These are phyloP conservation scores for Actinomortierella wolfii DNA, from an alignment of 371 early-diverging fungal genomes.

Conservation along the genomic window DNA sequence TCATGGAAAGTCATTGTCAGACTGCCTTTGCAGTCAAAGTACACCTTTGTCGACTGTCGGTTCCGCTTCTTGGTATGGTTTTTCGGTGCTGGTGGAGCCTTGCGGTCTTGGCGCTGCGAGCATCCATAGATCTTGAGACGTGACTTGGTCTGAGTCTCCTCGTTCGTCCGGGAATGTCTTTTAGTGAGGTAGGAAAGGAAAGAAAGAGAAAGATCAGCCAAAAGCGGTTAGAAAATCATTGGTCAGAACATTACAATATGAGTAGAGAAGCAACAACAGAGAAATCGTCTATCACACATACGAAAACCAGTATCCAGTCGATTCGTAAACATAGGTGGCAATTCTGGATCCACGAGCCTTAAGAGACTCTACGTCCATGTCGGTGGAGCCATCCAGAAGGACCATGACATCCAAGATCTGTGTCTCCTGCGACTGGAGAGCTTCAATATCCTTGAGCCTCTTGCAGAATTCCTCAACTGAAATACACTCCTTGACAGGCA, in stretches of 20 bases:
- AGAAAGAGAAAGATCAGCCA: background rate
- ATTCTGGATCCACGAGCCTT: conserved; percentile 31
- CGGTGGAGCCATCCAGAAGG: conserved; percentile 23
- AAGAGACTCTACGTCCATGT: conserved; percentile 37
- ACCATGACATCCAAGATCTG: conserved; percentile 36
- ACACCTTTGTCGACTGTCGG: conserved; percentile 36
- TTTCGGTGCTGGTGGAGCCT: conserved; percentile 42
- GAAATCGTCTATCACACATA: no score
- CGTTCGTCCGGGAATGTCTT: conserved; percentile 42
- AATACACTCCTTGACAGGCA: conserved; percentile 30
- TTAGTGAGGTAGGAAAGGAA: background rate
- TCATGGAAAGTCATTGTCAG: conserved; percentile 44
- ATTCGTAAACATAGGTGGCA: conserved; percentile 36
- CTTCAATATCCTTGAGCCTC: conserved; percentile 30
- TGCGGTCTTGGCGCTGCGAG: conserved; percentile 38
- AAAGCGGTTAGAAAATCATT: background rate
- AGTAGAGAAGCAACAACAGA: no score
- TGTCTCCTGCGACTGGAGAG: conserved; percentile 14
- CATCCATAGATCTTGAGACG: conserved; percentile 44
- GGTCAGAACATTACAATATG: no score
- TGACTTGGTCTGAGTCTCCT: conserved; percentile 43
- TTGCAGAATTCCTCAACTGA: conserved; percentile 40
- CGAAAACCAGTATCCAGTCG: conserved; percentile 47
- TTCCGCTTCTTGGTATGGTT: conserved; percentile 40
- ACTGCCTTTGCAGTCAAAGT: conserved; percentile 43